Conservation (phyloP, 177 flowering plant species). For the Vitis hybrid region DNA sequence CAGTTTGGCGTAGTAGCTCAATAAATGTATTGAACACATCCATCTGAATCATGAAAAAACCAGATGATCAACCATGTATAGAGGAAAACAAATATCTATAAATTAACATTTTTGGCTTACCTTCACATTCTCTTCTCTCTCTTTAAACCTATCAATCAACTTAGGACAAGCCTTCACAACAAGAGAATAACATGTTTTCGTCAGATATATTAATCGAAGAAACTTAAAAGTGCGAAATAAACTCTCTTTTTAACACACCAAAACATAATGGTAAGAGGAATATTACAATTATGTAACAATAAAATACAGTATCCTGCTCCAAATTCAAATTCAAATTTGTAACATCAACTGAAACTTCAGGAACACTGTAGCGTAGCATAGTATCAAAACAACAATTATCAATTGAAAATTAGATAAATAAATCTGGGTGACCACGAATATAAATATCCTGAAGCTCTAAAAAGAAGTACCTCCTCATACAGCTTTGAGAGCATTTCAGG, state of each 20-base stretch:
- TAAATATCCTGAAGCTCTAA: background rate
- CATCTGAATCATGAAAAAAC: constrained; percentile 62
- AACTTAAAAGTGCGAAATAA: background rate
- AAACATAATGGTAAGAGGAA: no score
- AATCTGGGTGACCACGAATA: background rate
- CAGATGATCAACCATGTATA: constrained; percentile 8
- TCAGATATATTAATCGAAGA: background rate
- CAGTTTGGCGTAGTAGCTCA: constrained; percentile 94
- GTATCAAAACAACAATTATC: no score
- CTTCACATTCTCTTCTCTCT: constrained; percentile 99
- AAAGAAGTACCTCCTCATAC: constrained; percentile 66
- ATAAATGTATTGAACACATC: constrained; percentile 93
- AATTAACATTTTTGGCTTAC: constrained; percentile 27
- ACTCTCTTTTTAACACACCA: no score
- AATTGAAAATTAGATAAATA: background rate
- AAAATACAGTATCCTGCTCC: background rate
- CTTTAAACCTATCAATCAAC: constrained; percentile 93
- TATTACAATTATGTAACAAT: background rate
- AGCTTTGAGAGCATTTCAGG: constrained; percentile 92
- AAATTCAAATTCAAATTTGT: background rate
- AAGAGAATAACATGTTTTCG: background rate
- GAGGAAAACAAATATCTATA: background rate
- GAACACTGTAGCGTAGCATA: no score
- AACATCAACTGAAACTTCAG: no score
- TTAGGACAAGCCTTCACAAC: constrained; percentile 93